These are phyloP conservation scores for Jamesozyma hellenica DNA, from an alignment of 805 yeast species.

Conservation along the genomic window DNA sequence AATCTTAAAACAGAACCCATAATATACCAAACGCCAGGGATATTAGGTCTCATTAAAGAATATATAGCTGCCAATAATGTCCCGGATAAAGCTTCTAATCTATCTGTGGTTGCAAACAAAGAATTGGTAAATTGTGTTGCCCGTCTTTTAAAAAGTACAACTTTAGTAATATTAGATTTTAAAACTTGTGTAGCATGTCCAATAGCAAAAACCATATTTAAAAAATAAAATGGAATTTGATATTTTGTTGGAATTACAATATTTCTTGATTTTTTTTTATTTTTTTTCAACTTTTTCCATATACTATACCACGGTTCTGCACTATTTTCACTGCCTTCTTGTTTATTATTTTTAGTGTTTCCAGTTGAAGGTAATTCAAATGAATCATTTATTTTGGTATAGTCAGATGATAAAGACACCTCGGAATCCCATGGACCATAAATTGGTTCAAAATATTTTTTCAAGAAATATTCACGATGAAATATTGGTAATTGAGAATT, in stretches of 20 bases:
- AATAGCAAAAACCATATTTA: constrained; percentile 71
- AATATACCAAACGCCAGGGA: constrained; percentile 89
- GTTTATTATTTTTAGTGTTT: constrained; percentile 5
- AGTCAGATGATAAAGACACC: constrained; percentile 48
- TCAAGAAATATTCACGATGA: constrained; percentile 69
- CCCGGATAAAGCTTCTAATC: constrained; percentile 66
- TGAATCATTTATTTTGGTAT: constrained; percentile 36
- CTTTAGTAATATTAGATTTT: constrained; percentile 51
- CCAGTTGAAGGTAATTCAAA: constrained; percentile 19
- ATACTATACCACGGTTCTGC: constrained; percentile 24
- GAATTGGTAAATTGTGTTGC: constrained; percentile 51
- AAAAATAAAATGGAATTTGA: constrained; percentile 53
- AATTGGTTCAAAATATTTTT: constrained; percentile 60
- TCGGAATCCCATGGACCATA: constrained; percentile 56
- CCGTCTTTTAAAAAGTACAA: constrained; percentile 60
- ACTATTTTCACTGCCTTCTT: constrained; percentile 1
- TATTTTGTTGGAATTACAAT: constrained; percentile 39
- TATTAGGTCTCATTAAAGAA: constrained; percentile 79
- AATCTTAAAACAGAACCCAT: constrained; percentile 70
- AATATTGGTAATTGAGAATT: constrained; percentile 77
- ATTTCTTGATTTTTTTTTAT: constrained; percentile 19
- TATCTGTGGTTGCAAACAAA: constrained; percentile 46
- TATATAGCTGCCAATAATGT: constrained; percentile 57
- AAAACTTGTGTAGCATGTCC: constrained; percentile 67
- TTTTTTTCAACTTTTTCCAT: constrained; percentile 33